Evolutionary conservation across 768 basidiomycete genomes (phyloP), one percentile per base, ranked within the genome.

Genomic region (Russula earlei): DNA sequence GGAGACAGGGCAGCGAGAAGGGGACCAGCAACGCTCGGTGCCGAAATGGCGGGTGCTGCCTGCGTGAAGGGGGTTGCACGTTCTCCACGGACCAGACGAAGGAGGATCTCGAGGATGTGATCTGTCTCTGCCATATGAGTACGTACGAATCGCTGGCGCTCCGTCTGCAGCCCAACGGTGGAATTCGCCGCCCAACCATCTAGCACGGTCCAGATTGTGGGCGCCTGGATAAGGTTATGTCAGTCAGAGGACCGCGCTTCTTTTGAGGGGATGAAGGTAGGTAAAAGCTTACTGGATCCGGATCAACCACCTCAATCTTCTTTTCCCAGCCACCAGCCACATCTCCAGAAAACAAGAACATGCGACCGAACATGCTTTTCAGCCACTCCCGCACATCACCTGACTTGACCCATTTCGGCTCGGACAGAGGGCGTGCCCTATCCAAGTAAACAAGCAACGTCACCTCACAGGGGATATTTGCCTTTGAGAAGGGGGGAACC

Each of bases 321-420:
- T 85, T 91, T 70, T 88, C 87, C 96, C 96, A 99, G 9, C 88
- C 87, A 60, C 86, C 85, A n/a, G 84, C 82, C 12, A 84, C 86
- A 51, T 87, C 85, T 5, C 85, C 86, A 25, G 85, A 79, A 44
- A 85, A 84, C 86, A 86, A 89, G 65, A 89, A 88, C 84, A 87
- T 87, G 36, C 87, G 75, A 3, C 88, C 89, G 68, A 91, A 87
- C 77, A 90, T 89, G 63, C 80, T 88, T 68, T 82, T 82, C 63
- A 91, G 72, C 94, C 94, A 98, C 37, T 93, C 92, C 63, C 95
- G 91, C 22, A 94, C 81, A 66, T 94, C 89, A 29, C 95, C 95
- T 8, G 87, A 85, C 69, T 92, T 91, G 36, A 92, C 91, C 96
- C 95, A 99, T 68, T 91, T 88, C 7, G 96, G 92, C 68, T 97